Evolutionary conservation across 805 yeast genomes (phyloP), one percentile per base, ranked within the genome.

Genomic region (Wickerhamomyces queroliae): DNA sequence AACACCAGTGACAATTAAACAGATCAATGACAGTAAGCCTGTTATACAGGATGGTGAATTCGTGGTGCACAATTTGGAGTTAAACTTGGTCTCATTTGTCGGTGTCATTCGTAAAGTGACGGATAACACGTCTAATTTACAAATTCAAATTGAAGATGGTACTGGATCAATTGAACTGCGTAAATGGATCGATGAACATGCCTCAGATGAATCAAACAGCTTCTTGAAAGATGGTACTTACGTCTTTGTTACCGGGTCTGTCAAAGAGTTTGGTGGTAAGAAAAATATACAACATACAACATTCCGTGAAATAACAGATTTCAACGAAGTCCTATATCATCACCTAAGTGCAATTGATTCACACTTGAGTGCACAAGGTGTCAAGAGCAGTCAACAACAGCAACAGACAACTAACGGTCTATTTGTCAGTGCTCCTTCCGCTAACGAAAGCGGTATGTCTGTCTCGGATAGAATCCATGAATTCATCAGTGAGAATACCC

Each of bases 1-100:
- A 18, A 73, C 72, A 1, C 90, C 95, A 2, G 88, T 83, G 11
- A 83, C 95, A 1, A 77, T 84, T 50, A 83, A 82, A 53, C 85
- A 81, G 58, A 70, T 84, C 43, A 66, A 72, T 42, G 86, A 80
- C 38, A 72, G 84, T 4, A 65, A 70, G 13, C 85, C 77, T 42
- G 50, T 50, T 15, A 72, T 75, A 3, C 84, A 81, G 30, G 95
- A 84, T 55, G 84, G 83, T 11, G 83, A 81, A 6, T 84, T 73
- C 56, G 67, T 63, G 22, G 61, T 78, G 25, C 70, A 78, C 50
- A 78, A 77, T 33, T 72, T 82, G 30, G 82, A 79, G 40, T 60
- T 84, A 38, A 76, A 72, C 48, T 71, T 76, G 55, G 82, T 84
- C 11, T 70, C 80, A 20, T 72, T 83, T 50, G 76, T 81, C 7